Evolutionary conservation across 2,329 filamentous ascomycete genomes (phyloP), one percentile per base, ranked within the genome.

Genomic region (Microthyrium microscopicum): DNA sequence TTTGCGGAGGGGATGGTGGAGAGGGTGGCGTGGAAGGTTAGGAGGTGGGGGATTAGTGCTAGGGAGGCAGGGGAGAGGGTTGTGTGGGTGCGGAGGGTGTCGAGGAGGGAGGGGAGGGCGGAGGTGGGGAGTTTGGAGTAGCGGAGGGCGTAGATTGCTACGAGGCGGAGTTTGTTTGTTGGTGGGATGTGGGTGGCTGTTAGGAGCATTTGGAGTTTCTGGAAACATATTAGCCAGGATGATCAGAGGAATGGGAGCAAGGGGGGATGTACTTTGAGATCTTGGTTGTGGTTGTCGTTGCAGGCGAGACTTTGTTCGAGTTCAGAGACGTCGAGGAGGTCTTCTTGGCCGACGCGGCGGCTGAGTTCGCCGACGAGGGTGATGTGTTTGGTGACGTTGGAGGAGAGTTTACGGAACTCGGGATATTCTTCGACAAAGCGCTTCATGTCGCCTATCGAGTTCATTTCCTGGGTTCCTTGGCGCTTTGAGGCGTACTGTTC

Each of bases 361-460:
- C 84, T 94, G 26, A 98, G 66, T 51, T 98, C 91, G 1, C 84
- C 84, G 16, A 98, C 89, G 16, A 98, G 62, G 1, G 89, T 93
- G 37, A 98, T 91, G 51, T 98, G 89, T 52, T 98, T 98, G 59
- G 85, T 95, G 34, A 98, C 89, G 45, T 98, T 98, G 24, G 89
- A 85, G 2, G 89, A 94, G 1, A 98, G 70, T 48, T 94, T 92
- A 38, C 89, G 75, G 54, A 98, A 98, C 52, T 98, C 89, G 2
- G 89, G 89, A 50, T 95, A 98, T 49, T 98, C 89, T 55, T 98
- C 89, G 35, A 98, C 91, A 46, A 98, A 98, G 27, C 85, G 81
- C 55, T 98, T 98, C 91, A 98, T 98, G 52, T 98, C 89, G 35
- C 78, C 69, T 50, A 98, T 95, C 12, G 87, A 94, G 50, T 98